Percentiles rank a stretch among this genome's conserved stretches.
These are phyloP conservation scores for Cenchrus purpureus DNA, from an alignment of 176 grass and related monocot genomes.

Conservation along the genomic window DNA sequence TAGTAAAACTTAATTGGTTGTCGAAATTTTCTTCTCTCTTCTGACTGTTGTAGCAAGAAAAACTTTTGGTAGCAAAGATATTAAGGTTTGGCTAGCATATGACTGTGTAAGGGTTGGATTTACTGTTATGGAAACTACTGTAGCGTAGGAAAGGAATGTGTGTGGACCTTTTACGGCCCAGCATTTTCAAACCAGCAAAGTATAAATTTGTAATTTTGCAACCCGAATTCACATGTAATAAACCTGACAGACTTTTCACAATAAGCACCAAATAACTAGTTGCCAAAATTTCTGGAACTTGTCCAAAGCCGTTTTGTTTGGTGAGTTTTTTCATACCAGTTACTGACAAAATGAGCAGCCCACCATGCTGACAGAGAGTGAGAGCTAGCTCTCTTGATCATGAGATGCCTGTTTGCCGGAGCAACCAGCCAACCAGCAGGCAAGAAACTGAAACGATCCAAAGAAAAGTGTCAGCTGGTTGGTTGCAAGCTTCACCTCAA, in stretches of 20 bases:
- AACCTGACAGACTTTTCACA: background rate
- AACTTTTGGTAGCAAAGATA: background rate
- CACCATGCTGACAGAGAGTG: background rate
- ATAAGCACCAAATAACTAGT: background rate
- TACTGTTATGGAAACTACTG: background rate
- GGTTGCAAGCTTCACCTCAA: constrained; percentile 32
- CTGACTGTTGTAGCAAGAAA: background rate
- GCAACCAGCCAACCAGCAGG: constrained; percentile 10
- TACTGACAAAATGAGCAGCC: background rate
- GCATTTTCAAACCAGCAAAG: background rate
- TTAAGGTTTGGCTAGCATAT: background rate
- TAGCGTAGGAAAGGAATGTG: background rate
- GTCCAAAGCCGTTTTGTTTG: background rate
- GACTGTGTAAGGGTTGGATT: background rate
- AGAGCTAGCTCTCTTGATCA: background rate
- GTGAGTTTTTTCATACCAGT: background rate
- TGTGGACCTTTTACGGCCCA: background rate
- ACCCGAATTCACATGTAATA: background rate
- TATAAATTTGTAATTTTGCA: background rate
- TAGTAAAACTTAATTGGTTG: background rate
- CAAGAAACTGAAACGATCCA: constrained; percentile 13
- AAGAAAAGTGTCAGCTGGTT: constrained; percentile 24
- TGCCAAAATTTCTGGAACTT: background rate
- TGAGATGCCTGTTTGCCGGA: background rate
- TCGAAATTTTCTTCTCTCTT: background rate